A percentile compares a stretch with the other conserved stretches of the same genome.
phyloP scores from a whole-genome alignment of 2,329 filamentous ascomycete species.

The Colletotrichum chlorophyti region DNA sequence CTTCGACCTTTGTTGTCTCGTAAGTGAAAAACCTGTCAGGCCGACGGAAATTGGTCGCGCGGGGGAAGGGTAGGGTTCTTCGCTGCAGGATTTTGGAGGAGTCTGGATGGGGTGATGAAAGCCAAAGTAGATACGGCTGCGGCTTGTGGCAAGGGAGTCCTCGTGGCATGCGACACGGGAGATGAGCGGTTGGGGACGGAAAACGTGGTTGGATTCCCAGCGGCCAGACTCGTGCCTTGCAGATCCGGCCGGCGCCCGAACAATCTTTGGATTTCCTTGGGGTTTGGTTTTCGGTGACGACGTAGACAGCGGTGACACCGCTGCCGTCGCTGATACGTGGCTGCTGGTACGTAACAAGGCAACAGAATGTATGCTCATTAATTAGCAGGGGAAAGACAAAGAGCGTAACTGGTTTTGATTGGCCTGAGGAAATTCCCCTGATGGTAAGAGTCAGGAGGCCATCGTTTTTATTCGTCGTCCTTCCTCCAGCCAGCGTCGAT shows the following conservation, averaged over 20 bases:
- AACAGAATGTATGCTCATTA: too few species aligned
- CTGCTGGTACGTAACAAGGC: too few species aligned
- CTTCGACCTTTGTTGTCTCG: neutral
- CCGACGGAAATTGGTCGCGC: neutral
- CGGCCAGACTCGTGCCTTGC: neutral
- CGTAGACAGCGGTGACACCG: neutral
- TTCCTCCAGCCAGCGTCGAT: neutral
- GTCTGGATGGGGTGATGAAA: neutral
- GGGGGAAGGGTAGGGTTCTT: constrained; percentile 12
- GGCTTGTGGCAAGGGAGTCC: constrained; percentile 12
- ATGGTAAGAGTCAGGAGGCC: neutral
- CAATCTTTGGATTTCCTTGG: neutral
- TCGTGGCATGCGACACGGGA: constrained; percentile 10
- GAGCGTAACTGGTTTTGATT: too few species aligned
- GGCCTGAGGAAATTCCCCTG: neutral
- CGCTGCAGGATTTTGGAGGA: constrained; percentile 6
- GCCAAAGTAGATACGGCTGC: neutral
- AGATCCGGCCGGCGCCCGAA: constrained; percentile 12
- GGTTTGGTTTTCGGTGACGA: neutral
- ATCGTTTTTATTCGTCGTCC: neutral
- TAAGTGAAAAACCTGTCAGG: neutral
- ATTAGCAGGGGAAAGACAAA: too few species aligned
- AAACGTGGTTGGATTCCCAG: neutral
- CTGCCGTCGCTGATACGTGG: too few species aligned
- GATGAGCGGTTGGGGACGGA: neutral